Evolutionary conservation across 108 stramenopile species (phyloP).

Genomic region (Mediolabrus comicus): DNA sequence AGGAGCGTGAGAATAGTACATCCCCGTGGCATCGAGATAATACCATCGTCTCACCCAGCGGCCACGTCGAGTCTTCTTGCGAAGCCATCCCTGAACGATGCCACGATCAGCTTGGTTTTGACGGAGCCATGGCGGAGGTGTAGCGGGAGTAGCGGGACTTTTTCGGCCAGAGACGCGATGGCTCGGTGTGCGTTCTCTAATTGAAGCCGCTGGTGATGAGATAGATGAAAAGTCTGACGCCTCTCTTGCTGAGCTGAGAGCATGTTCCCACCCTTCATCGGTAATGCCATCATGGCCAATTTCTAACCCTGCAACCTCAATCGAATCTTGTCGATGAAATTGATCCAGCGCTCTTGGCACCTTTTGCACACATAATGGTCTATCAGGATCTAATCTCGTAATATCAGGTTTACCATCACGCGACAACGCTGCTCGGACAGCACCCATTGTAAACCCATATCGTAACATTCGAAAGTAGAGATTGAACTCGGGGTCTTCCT

Average conservation of each 20-base stretch:
- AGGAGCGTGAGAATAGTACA: conserved; percentile 18
- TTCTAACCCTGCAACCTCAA: not conserved
- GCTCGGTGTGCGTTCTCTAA: not conserved
- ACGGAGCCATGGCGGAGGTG: not conserved
- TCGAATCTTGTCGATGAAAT: not conserved
- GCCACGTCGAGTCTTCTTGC: conserved; percentile 17
- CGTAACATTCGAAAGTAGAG: conserved; percentile 35
- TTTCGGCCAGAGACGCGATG: not conserved
- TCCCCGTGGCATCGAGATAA: conserved; percentile 1
- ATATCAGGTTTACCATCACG: conserved; percentile 32
- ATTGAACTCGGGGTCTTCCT: conserved; percentile 34
- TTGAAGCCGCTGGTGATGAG: not conserved
- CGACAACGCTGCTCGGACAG: conserved; percentile 29
- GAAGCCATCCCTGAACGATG: conserved; percentile 19
- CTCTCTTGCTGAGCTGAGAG: not conserved
- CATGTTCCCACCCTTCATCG: conserved; percentile 11
- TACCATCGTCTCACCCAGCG: conserved; percentile 1
- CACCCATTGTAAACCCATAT: conserved; percentile 13
- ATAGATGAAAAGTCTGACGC: not conserved
- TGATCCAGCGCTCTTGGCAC: not conserved
- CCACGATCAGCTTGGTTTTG: not conserved
- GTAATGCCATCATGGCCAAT: conserved; percentile 1
- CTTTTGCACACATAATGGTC: not conserved
- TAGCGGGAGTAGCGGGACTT: not conserved
- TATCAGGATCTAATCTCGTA: conserved; percentile 26